Evolutionary conservation across 2,329 filamentous ascomycete species (phyloP).

Genomic region (Chaetomiaceae sp.): DNA sequence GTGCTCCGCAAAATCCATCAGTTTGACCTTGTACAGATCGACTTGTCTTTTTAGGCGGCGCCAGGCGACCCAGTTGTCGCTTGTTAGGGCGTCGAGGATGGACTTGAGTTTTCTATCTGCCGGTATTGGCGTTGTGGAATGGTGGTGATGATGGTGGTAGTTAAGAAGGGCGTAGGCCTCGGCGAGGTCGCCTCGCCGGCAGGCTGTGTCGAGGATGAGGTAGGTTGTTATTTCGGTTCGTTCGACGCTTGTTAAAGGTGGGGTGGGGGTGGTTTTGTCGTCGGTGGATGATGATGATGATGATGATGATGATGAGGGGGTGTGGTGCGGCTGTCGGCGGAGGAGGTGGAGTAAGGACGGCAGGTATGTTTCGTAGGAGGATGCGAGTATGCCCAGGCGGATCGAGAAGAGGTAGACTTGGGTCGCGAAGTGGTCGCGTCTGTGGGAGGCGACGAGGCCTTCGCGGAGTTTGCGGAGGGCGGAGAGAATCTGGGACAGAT

Average conservation of each 20-base stretch:
- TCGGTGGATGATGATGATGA: conserved; percentile 52
- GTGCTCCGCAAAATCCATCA: conserved; percentile 78
- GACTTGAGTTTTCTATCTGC: too few species aligned
- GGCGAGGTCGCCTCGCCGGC: conserved; percentile 69
- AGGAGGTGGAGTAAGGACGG: conserved; percentile 80
- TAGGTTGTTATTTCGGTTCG: conserved; percentile 76
- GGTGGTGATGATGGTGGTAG: conserved; percentile 39
- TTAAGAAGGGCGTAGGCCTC: conserved; percentile 67
- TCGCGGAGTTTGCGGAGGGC: conserved; percentile 90
- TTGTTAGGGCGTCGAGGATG: too few species aligned
- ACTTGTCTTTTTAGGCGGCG: conserved; percentile 66
- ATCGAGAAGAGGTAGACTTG: conserved; percentile 90
- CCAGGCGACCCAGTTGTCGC: conserved; percentile 80
- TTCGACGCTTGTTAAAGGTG: conserved; percentile 69
- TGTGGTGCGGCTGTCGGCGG: conserved; percentile 38
- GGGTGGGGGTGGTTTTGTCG: conserved; percentile 23
- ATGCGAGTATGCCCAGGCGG: conserved; percentile 73
- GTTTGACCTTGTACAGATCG: conserved; percentile 71
- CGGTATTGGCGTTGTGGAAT: too few species aligned
- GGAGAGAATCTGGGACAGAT: conserved; percentile 70
- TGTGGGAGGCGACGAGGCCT: conserved; percentile 73
- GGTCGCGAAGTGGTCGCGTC: conserved; percentile 76
- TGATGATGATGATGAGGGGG: neutral
- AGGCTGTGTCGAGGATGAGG: conserved; percentile 81
- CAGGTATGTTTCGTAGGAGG: conserved; percentile 83